Conservation (phyloP, 2,329 filamentous ascomycete species). For the Blastomyces parvus region DNA sequence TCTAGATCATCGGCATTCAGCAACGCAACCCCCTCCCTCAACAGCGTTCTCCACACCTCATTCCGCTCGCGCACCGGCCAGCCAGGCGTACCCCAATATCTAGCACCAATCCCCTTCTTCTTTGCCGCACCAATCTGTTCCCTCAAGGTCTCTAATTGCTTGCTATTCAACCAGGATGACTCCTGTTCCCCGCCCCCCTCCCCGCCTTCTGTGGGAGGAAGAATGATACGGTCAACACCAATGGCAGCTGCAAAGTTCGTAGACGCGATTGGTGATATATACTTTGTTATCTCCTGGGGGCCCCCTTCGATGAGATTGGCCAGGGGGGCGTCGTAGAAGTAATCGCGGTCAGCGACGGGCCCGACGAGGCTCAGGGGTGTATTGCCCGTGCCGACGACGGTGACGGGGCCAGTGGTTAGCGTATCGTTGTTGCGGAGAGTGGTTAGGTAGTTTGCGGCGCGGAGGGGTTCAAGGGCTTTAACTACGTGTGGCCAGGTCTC, state of each 20-base stretch:
- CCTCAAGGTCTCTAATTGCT: slow-evolving; percentile 43
- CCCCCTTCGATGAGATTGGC: slow-evolving; percentile 33
- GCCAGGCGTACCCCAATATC: slow-evolving; percentile 55
- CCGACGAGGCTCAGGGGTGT: slow-evolving; percentile 43
- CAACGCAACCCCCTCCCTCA: slow-evolving; percentile 50
- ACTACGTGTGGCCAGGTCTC: slow-evolving; percentile 50
- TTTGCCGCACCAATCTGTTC: slow-evolving; percentile 47
- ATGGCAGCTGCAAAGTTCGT: slow-evolving; percentile 41
- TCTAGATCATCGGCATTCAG: slow-evolving; percentile 56
- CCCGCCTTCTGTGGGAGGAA: slow-evolving; percentile 18
- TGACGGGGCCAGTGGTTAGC: slow-evolving; percentile 44
- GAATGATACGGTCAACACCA: slow-evolving; percentile 18
- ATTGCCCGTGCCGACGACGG: slow-evolving; percentile 54
- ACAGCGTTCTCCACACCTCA: slow-evolving; percentile 48
- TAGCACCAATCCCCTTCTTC: slow-evolving; percentile 47
- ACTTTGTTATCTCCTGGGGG: slow-evolving; percentile 38
- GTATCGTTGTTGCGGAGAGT: slow-evolving; percentile 39
- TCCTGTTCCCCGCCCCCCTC: slow-evolving; percentile 25
- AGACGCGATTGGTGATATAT: slow-evolving; percentile 47
- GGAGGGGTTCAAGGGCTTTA: slow-evolving; percentile 47
- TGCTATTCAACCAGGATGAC: slow-evolving; percentile 20
- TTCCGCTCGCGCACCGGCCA: slow-evolving; percentile 53
- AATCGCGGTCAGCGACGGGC: slow-evolving; percentile 39
- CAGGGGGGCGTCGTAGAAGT: slow-evolving; percentile 54
- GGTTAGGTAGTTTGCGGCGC: slow-evolving; percentile 45